These are phyloP conservation scores for Linum trigynum DNA, from an alignment of 345 rosid genomes.

Conservation along the genomic window DNA sequence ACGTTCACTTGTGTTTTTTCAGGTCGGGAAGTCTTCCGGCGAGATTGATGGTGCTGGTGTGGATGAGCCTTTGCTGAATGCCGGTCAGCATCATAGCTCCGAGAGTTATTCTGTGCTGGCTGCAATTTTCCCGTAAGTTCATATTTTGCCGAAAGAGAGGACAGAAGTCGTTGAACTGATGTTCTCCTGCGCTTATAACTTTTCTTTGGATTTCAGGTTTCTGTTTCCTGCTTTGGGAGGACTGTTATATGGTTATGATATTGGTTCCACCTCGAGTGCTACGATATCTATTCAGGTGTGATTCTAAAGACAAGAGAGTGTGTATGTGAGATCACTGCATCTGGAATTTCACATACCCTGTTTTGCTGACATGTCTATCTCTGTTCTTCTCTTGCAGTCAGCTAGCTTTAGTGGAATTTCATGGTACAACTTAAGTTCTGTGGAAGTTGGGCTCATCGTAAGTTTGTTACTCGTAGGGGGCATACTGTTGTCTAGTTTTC, in stretches of 20 bases:
- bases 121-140: constrained; percentile 66
- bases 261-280: constrained; percentile 94
- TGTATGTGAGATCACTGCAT: not conserved
- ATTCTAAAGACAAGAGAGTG: not conserved
- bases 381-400: constrained; percentile 46
- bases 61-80: constrained; percentile 60
- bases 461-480: constrained; percentile 26
- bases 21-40: constrained; percentile 51
- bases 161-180: not conserved
- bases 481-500: not conserved
- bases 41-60: constrained; percentile 42
- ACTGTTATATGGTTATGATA: constrained; percentile 86
- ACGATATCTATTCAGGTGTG: constrained; percentile 64
- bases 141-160: not conserved
- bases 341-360: not conserved
- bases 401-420: constrained; percentile 65
- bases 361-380: not conserved
- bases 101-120: constrained; percentile 57
- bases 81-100: constrained; percentile 18
- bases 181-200: constrained; percentile 6
- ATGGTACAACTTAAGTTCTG: constrained; percentile 72
- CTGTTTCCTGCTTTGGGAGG: constrained; percentile 98
- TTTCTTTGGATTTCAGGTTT: constrained; percentile 51
- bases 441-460: constrained; percentile 80
- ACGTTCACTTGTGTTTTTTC: constrained; percentile 4